Evolutionary conservation across 2,329 filamentous ascomycete genomes (phyloP), one percentile per base, ranked within the genome.

Genomic region (Fragosphaeria purpurea): DNA sequence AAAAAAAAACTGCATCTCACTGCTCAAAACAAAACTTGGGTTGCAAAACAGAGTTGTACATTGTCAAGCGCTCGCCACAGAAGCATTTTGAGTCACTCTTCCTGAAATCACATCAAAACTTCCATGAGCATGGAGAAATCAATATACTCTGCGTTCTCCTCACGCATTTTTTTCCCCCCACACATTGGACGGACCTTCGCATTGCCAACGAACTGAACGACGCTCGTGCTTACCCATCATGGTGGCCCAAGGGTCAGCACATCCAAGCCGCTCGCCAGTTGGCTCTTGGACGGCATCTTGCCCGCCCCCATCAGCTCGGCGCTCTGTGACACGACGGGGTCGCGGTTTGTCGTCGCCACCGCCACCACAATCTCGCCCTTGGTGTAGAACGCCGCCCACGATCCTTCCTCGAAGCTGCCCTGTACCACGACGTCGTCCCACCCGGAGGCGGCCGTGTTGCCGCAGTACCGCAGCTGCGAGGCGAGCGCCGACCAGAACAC

Each of bases 401-500:
- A 89, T 53, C 79, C 80, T 62, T 90, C 80, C 4, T 82, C 79
- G 0, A 83, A 80, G 58, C 86, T 79, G 10, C 91, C 91, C 47
- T 86, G 78, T 9, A 98, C 59, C 1, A 97, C 75, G 5, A 96
- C 62, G 59, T 94, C 89, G 63, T 98, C 93, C 71, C 80, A 97
- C 0, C 91, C 91, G 3, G 53, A 53, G 0, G 56, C 59, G 43
- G 74, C 69, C 0, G 90, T 88, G 70, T 91, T 93, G 10, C 93
- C 93, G 62, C 89, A 95, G 73, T 98, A 98, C 44, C 93, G 80
- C 60, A 98, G 68, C 69, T 98, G 93, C 6, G 82, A 78, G 5
- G 90, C 88, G 5, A 98, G 71, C 0, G 93, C 93, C 1, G 88
- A 95, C 93, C 93, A 98, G 73, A 98, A 98, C 47, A 98, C 79